A percentile compares a stretch with the other conserved stretches of the same genome.
Conservation (phyloP, 495 filamentous ascomycete genomes). For the Penicillium coprophilum region DNA sequence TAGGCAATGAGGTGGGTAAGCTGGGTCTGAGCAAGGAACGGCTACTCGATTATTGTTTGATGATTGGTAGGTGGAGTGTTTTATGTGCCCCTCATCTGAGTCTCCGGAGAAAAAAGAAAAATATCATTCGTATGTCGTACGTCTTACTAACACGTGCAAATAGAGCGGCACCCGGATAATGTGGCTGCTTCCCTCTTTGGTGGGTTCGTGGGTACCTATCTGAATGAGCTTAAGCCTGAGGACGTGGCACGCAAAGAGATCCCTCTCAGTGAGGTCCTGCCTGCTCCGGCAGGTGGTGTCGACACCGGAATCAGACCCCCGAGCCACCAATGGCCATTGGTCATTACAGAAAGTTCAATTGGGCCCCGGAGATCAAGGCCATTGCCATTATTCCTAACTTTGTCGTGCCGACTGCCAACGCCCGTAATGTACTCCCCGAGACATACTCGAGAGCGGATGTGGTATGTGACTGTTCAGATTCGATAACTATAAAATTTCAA, state of each 20-base stretch:
- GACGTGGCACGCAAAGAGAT: slow-evolving; percentile 88
- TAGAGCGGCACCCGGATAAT: slow-evolving; percentile 94
- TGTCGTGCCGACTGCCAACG: slow-evolving; percentile 85
- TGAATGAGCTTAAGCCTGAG: slow-evolving; percentile 82
- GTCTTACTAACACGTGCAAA: slow-evolving; percentile 16
- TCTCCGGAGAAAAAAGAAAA: neutral
- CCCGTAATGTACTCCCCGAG: slow-evolving; percentile 76
- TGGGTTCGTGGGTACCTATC: slow-evolving; percentile 94
- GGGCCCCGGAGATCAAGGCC: slow-evolving; percentile 90
- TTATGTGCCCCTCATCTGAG: slow-evolving; percentile 1
- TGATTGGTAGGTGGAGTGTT: slow-evolving; percentile 62
- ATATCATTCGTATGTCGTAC: slow-evolving; percentile 1
- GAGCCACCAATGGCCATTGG: slow-evolving; percentile 88
- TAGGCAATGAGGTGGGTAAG: slow-evolving; percentile 85
- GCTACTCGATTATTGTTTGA: slow-evolving; percentile 90
- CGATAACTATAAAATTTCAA: neutral
- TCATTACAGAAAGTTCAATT: slow-evolving; percentile 87
- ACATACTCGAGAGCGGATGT: slow-evolving; percentile 76
- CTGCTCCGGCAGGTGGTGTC: slow-evolving; percentile 77
- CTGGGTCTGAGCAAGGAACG: slow-evolving; percentile 76
- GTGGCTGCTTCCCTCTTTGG: slow-evolving; percentile 92
- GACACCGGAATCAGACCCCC: slow-evolving; percentile 83
- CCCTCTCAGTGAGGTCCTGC: slow-evolving; percentile 90
- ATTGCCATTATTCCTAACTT: slow-evolving; percentile 94
- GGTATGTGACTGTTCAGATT: slow-evolving; percentile 44